Base-by-base conservation (phyloP, 2,329 filamentous ascomycete genomes). In the Calycina marina region DNA sequence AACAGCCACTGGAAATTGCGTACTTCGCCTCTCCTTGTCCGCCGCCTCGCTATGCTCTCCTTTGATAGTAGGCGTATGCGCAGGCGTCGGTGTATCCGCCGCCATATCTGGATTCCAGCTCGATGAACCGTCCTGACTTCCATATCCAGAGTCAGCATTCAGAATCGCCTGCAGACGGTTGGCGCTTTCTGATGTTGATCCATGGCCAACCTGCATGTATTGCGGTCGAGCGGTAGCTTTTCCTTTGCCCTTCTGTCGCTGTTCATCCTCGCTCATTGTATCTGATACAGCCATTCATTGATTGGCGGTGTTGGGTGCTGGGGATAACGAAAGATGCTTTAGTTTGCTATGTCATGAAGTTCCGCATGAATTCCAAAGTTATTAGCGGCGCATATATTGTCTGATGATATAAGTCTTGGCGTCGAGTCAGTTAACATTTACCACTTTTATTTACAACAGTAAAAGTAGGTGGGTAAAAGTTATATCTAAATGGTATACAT, bases 71-170 rank as follows among this genome's bases (percentile, higher is more conserved):
- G 54, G 46, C 31, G 58, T 56, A 42, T 58, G 55, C 17, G 57
- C 52, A 31, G 58, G 57, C 34, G 61, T 52, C 29, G 61, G 56
- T 41, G 57, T 55, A 46, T 67, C 62, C 48, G 62, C 59, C 28
- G 61, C 59, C 37, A 61, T 53, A 30, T 58, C 53, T 25, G 61
- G 57, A 44, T 63, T 60, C 53, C 61, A 62, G 25, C 54, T 48
- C 14, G 56, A 50, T 29, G 55, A 47, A 38, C 73, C 76, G 17
- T 69, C 62, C 30, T 79, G 65, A 53, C 83, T 93, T 34, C 84
- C 86, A 51, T 96, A 96, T 5, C 88, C 90, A 12, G 88, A 96
- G 54, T 98, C 90, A 36, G 73, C 63, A 40, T 93, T 83, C 34
- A 96, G 63, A 46, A 92, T 70, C 12, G 77, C 73, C 56, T 90